Base-by-base conservation (phyloP, 139 green algal genomes). In the Prasinococcaceae sp. region DNA sequence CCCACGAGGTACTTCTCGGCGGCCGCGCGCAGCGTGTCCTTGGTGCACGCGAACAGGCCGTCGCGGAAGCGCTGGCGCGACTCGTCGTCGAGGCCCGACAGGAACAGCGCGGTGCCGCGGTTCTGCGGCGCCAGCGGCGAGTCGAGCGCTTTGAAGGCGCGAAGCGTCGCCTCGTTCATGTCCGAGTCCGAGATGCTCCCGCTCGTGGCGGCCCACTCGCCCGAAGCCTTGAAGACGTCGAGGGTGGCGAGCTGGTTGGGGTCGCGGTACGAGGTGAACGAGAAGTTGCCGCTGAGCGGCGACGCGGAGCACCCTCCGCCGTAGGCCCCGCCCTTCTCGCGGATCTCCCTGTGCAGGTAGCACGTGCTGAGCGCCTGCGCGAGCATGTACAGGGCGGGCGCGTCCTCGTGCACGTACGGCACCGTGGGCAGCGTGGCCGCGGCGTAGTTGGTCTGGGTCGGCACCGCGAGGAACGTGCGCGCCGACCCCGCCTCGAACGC, bases 241-340 rank as follows among this genome's bases (percentile, higher is more conserved):
- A 63, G 4, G 3, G 55, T 63, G 22, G 39, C 45, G 12, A 26
- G 37, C 23, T 43, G 55, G 55, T 55, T 55, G 30, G 55, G 55
- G 42, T 63, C 55, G 22, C 55, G 55, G 44, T 63, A 63, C 4
- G 46, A 56, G 30, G 42, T 55, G 22, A 63, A 50, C 10, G 10
- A 10, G 35, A 63, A 56, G 29, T 41, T n/a, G 30, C 26, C 55
- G 19, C 28, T 24, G 28, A 52, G 26, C 30, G 55, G 55, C 6
- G 29, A 42, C 9, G 32, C 36, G 1, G 36, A 26, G 22, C 30
- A 22, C 8, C 55, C 55, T n/a, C 55, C 55, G 36, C 55, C 55
- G 55, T 63, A 63, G 14, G 55, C 55, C 25, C 55, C 55, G 30
- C 55, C 55, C 46, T 63, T 63, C 33, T 63, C 55, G 19, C 55